These are phyloP conservation scores for Paecilomyces sp. DNA, from an alignment of 2,329 filamentous ascomycete species.

Conservation along the genomic window DNA sequence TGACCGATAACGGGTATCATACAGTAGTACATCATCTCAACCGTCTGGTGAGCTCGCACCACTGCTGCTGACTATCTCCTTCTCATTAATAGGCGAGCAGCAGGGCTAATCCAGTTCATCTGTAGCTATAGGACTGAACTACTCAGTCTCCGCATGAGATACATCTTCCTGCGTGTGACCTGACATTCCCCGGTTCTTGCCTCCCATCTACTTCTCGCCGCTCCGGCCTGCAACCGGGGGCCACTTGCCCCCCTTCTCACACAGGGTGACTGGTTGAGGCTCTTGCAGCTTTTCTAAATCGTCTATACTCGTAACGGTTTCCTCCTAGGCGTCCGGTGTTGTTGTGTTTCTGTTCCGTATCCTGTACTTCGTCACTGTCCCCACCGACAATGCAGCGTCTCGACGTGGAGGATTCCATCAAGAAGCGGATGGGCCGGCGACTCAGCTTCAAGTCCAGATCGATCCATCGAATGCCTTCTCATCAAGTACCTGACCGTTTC, in stretches of 20 bases:
- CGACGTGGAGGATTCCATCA: constrained; percentile 30
- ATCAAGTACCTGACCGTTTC: constrained; percentile 52
- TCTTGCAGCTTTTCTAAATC: background rate
- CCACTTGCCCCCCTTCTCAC: background rate
- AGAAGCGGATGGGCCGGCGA: constrained; percentile 35
- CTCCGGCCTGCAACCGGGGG: background rate
- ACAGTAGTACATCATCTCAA: background rate
- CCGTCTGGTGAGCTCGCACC: background rate
- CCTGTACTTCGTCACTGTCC: background rate
- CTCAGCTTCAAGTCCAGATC: constrained; percentile 35
- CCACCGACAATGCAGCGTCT: constrained; percentile 28
- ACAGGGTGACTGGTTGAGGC: background rate
- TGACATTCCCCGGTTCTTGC: background rate
- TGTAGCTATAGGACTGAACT: background rate
- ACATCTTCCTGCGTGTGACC: background rate
- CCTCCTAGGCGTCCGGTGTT: background rate
- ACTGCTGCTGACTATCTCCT: background rate
- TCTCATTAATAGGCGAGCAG: background rate
- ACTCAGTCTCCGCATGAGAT: background rate
- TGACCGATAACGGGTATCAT: background rate
- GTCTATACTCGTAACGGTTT: background rate
- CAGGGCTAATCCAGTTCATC: background rate
- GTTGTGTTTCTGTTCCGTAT: background rate
- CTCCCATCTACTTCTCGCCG: background rate
- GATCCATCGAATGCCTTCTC: constrained; percentile 37